phyloP scores from a whole-genome alignment of 495 filamentous ascomycete genomes.

The Lasiosphaeris hirsuta region DNA sequence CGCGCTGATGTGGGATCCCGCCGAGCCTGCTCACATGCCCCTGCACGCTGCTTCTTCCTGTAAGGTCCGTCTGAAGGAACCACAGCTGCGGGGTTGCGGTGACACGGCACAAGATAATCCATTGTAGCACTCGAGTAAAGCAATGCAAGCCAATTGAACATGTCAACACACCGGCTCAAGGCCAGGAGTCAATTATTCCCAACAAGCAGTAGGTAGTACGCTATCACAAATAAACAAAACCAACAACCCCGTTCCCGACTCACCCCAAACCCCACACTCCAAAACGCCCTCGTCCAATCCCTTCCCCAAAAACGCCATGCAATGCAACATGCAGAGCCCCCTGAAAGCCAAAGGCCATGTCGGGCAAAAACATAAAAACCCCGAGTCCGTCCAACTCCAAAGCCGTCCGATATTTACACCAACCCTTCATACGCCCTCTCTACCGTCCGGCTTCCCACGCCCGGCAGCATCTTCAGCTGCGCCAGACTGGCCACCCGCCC shows the following conservation, averaged over 20 bases:
- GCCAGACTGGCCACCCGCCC: constrained; percentile 43
- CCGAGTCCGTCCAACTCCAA: background rate
- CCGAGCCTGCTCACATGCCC: background rate
- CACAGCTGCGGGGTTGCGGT: too few species aligned
- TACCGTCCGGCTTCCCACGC: constrained; percentile 56
- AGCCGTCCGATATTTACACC: background rate
- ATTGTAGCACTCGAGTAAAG: too few species aligned
- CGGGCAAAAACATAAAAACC: constrained; percentile 6
- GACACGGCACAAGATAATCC: too few species aligned
- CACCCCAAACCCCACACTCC: constrained; percentile 3
- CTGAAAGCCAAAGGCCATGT: background rate
- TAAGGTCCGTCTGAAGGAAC: too few species aligned
- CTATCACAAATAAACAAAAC: background rate
- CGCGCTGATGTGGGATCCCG: background rate
- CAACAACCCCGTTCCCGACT: background rate
- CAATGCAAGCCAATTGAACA: too few species aligned
- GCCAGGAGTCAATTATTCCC: too few species aligned
- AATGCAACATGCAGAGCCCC: constrained; percentile 14
- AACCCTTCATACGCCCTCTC: constrained; percentile 54
- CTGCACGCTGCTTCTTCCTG: too few species aligned
- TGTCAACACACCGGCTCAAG: too few species aligned
- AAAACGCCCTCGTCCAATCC: background rate
- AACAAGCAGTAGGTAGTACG: too few species aligned
- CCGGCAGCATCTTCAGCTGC: constrained; percentile 54
- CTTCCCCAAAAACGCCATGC: constrained; percentile 14